These are phyloP conservation scores for Lagerstroemia speciosa DNA, from an alignment of 345 rosid genomes.

Conservation along the genomic window DNA sequence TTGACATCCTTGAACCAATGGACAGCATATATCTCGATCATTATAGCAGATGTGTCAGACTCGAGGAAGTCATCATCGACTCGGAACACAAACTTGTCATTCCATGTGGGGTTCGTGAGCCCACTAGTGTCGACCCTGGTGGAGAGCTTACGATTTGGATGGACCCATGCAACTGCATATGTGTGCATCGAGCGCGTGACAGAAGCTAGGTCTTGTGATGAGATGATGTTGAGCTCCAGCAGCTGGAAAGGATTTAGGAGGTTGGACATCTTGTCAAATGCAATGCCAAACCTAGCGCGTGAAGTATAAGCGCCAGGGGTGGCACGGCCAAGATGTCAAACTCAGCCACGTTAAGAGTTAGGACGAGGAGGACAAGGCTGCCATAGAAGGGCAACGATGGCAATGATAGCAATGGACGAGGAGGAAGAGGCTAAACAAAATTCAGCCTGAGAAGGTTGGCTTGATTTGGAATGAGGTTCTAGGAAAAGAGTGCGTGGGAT, in stretches of 20 bases:
- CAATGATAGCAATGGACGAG: background rate
- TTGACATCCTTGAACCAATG: constrained; percentile 86
- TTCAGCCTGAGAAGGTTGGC: no score
- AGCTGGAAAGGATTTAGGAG: constrained; percentile 52
- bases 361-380: background rate
- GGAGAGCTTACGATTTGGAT: constrained; percentile 61
- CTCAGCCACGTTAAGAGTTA: background rate
- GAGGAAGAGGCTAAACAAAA: background rate
- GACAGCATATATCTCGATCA: constrained; percentile 59
- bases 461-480: no score
- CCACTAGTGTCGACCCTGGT: constrained; percentile 58
- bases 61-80: constrained; percentile 61
- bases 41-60: constrained; percentile 70
- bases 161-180: constrained; percentile 82
- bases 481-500: background rate
- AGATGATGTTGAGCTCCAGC: constrained; percentile 68
- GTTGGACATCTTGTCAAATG: constrained; percentile 25
- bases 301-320: no score
- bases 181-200: constrained; percentile 62
- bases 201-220: constrained; percentile 60
- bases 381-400: background rate
- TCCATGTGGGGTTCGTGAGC: constrained; percentile 70
- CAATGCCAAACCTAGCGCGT: no score
- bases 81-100: constrained; percentile 81
- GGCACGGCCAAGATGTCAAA: no score